Evolutionary conservation across 1,284 basidiomycete species (phyloP), one percentile per base, ranked within the genome.

Genomic region (Amylostereum areolatum): DNA sequence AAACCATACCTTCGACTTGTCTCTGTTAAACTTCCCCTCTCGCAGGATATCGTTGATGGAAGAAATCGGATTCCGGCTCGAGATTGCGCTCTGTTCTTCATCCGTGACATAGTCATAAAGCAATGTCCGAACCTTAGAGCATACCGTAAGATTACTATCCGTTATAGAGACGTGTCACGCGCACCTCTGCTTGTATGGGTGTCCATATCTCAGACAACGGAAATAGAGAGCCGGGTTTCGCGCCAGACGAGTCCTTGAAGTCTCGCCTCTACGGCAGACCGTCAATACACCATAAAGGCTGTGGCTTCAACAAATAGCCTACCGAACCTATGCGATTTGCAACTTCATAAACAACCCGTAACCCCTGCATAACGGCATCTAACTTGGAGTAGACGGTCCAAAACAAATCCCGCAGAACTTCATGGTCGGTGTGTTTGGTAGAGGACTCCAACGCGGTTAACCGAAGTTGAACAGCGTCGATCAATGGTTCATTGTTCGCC

Each of bases 371-470:
- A n/a, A 98, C 89, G 24, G 97, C 97, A 60, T 95, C 88, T 47
- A 99, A 67, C 67, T 99, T 99, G 4, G 94, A 97, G 64, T 93
- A 99, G 12, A 97, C 66, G 3, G 97, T 98, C 95, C 96, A 99
- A 67, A 99, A 98, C 34, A 99, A 75, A 67, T 99, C 97, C 52
- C 77, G 79, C 47, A 98, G 66, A n/a, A 89, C 83, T 59, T 95
- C 89, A 54, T 92, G 85, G 64, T 97, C 86, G 34, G 78, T 69
- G 45, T 83, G 77, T 57, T 88, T 89, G 5, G 80, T 78, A 30
- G 81, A 81, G 3, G 83, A 83, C 59, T 94, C 89, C 55, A 94
- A 67, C 5, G 89, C 81, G 31, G 85, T 77, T n/a, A 93, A 74
- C 29, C 90, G 78, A 45, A 94, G 65, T 31, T 66, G 65, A 6